phyloP scores from a whole-genome alignment of 202 grass and related monocot genomes.

The Bolboschoenoplectus hybrid region DNA sequence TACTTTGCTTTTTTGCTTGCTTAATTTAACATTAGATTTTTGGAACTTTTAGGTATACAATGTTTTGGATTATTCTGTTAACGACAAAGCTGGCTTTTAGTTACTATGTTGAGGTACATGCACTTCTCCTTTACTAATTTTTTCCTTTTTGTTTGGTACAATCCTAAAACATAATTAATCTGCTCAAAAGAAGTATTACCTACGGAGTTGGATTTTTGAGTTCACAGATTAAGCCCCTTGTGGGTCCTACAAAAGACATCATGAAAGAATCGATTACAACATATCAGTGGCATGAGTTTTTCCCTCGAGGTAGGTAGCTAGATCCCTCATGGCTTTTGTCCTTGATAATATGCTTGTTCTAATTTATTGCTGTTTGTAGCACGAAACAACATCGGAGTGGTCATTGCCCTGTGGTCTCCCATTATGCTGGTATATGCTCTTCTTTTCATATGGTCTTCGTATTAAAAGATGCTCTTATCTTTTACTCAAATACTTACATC shows the following conservation, averaged over 20 bases:
- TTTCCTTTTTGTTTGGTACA: conserved; percentile 11
- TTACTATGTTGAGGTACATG: conserved; percentile 87
- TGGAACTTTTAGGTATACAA: conserved; percentile 69
- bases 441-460: conserved; percentile 24
- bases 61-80: conserved; percentile 96
- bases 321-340: conserved; percentile 36
- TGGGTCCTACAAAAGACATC: conserved; percentile 89
- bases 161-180: conserved; percentile 24
- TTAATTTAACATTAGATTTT: conserved; percentile 29
- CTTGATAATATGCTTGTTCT: conserved; percentile 29
- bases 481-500: conserved; percentile 13
- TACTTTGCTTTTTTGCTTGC: conserved; percentile 17
- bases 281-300: conserved; percentile 94
- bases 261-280: conserved; percentile 64
- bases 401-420: conserved; percentile 93
- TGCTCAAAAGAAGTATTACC: not conserved
- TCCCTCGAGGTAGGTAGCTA: conserved; percentile 72
- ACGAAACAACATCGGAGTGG: conserved; percentile 86
- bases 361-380: conserved; percentile 60
- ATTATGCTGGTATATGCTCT: conserved; percentile 75
- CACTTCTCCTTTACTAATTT: conserved; percentile 39
- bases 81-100: conserved; percentile 85
- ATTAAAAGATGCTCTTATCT: conserved; percentile 17
- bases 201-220: conserved; percentile 6
- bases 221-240: conserved; percentile 90